Evolutionary conservation across 345 rosid genomes (phyloP), one percentile per base, ranked within the genome.

Genomic region (Litchi chinensis): DNA sequence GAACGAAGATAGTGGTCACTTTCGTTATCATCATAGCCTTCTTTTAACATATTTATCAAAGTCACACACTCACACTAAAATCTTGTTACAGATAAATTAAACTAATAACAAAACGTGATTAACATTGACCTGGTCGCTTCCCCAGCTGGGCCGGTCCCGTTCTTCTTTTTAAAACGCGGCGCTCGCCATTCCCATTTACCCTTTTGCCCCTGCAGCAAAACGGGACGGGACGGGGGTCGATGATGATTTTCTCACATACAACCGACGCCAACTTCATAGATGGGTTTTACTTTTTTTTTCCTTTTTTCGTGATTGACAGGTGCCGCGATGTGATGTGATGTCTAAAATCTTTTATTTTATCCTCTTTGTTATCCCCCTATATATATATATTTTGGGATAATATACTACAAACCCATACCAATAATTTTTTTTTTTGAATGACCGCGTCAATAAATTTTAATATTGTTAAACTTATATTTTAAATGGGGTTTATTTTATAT

Each of bases 111-210:
- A 66, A 68, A 59, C 26, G 69, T 71, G 76, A 62, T 76, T 76
- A 57, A 54, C 43, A 21, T 46, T 80, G 86, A 83, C 82, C 46
- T 3, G 46, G 79, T 70, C 77, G 24, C 19, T 28, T 11, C 21
- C 56, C 62, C 62, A 39, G 60, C 73, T 77, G 76, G 73, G 73
- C 80, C 69, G 80, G 80, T 71, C 64, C 57, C 69, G 75, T 22
- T 71, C 56, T 43, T 65, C 56, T 22, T 65, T 46, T 5, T 11
- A 64, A 83, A 69, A 81, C 59, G 78, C 70, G 77, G 77, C 70
- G 77, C 68, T 40, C 63, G 10, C 24, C 43, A 26, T 56, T 13
- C 4, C 41, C 16, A 1, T 3, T 60, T 60, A n/a, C 65, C 28
- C 2, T 60, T 60, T 44, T 77, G 28, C 48, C 77, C 81, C 48